Conservation (phyloP, 768 basidiomycete species). For the Phlebiopsis flavidoalba region DNA sequence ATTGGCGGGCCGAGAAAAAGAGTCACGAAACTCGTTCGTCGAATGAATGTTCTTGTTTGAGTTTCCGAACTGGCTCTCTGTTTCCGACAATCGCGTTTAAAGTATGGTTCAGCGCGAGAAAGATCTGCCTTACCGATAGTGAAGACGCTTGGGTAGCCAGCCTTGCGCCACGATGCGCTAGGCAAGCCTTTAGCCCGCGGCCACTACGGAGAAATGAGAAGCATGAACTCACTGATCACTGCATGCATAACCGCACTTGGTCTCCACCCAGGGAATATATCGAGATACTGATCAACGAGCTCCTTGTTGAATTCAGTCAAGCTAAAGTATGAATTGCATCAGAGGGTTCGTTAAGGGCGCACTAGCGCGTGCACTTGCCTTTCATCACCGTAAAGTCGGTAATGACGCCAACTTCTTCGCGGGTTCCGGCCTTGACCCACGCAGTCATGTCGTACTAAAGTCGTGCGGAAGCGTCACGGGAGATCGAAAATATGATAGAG, state of each 20-base stretch:
- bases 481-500: not conserved
- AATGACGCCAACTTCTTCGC: conserved; percentile 73
- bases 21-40: conserved; percentile 66
- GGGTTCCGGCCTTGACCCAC: conserved; percentile 74
- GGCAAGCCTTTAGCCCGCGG: conserved; percentile 23
- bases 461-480: conserved; percentile 7
- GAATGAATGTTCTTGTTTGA: conserved; percentile 85
- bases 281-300: conserved; percentile 72
- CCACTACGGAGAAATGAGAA: conserved; percentile 16
- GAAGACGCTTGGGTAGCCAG: conserved; percentile 81
- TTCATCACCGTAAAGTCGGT: conserved; percentile 61
- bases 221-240: conserved; percentile 71
- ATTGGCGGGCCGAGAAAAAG: not conserved
- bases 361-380: conserved; percentile 21
- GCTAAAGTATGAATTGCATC: conserved; percentile 31
- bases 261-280: conserved; percentile 88
- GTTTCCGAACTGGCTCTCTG: conserved; percentile 68
- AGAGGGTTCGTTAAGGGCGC: not conserved
- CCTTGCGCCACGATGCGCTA: conserved; percentile 80
- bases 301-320: conserved; percentile 78
- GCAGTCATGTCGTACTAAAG: conserved; percentile 86
- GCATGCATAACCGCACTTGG: conserved; percentile 91
- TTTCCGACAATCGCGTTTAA: conserved; percentile 5
- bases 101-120: not conserved
- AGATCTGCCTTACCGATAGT: conserved; percentile 53